phyloP scores from a whole-genome alignment of 83 land plant genomes.

The Thuja plicata region DNA sequence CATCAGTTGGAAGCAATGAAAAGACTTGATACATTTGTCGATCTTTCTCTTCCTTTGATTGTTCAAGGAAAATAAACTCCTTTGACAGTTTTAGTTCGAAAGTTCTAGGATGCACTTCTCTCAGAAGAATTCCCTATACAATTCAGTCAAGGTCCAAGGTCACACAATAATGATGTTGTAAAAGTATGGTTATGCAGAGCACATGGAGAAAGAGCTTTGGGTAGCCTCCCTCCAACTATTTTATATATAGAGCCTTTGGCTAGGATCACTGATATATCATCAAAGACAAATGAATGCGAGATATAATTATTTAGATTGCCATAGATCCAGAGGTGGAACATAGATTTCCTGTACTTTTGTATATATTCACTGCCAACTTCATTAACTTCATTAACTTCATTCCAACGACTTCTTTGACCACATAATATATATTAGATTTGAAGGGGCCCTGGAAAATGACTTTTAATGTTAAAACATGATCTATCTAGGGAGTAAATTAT shows the following conservation, averaged over 20 bases:
- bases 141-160: slow-evolving; percentile 29
- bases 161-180: slow-evolving; percentile 23
- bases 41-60: slow-evolving; percentile 22
- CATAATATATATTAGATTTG: too few species aligned
- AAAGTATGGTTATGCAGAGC: slow-evolving; percentile 39
- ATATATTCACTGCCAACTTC: too few species aligned
- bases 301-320: too few species aligned
- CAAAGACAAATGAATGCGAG: too few species aligned
- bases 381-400: too few species aligned
- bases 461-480: too few species aligned
- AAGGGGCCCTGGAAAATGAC: too few species aligned
- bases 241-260: slow-evolving; percentile 42
- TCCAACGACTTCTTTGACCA: too few species aligned
- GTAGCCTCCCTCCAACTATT: slow-evolving; percentile 25
- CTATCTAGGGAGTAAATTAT: too few species aligned
- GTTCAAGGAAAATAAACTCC: slow-evolving; percentile 23
- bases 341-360: too few species aligned
- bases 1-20: too few species aligned
- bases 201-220: slow-evolving; percentile 22
- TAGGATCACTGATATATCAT: slow-evolving; percentile 35
- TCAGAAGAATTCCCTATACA: slow-evolving; percentile 47
- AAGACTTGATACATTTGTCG: slow-evolving; percentile 38
- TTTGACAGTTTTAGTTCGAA: slow-evolving; percentile 40
- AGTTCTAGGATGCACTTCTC: slow-evolving; percentile 45
- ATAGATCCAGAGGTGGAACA: too few species aligned